A percentile compares a stretch with the other conserved stretches of the same genome.
These are phyloP conservation scores for Endoconidiophora laricicola DNA, from an alignment of 2,329 filamentous ascomycete genomes.

Conservation along the genomic window DNA sequence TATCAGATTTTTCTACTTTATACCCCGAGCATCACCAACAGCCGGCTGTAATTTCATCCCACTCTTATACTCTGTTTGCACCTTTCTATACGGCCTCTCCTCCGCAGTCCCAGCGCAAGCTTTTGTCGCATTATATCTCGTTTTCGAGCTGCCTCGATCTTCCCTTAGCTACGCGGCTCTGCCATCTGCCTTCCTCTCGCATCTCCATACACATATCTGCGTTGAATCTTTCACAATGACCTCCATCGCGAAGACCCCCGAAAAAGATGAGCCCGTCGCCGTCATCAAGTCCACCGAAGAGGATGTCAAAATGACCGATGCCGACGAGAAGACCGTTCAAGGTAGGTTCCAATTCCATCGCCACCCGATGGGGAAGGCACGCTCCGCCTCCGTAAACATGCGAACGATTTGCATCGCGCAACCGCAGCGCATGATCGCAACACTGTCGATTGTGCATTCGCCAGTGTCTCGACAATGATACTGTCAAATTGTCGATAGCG, in stretches of 20 bases:
- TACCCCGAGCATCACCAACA: too few relatives aligned
- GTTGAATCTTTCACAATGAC: constrained; percentile 7
- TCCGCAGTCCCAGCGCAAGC: too few relatives aligned
- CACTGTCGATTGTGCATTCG: too few relatives aligned
- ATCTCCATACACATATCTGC: neutral
- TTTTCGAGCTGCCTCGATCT: too few relatives aligned
- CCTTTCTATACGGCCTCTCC: too few relatives aligned
- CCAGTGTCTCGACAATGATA: too few relatives aligned
- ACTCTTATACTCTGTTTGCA: too few relatives aligned
- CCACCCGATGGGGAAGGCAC: neutral
- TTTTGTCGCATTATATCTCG: too few relatives aligned
- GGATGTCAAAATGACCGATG: constrained; percentile 17
- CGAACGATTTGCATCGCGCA: neutral
- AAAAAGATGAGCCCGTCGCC: constrained; percentile 13
- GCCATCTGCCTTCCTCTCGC: too few relatives aligned
- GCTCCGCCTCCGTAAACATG: neutral
- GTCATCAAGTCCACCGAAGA: constrained; percentile 12
- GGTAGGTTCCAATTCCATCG: constrained; percentile 5
- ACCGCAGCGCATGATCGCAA: neutral
- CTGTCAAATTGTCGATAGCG: too few relatives aligned
- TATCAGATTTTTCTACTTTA: too few relatives aligned
- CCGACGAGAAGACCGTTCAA: constrained; percentile 16
- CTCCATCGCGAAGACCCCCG: constrained; percentile 12
- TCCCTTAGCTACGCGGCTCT: too few relatives aligned
- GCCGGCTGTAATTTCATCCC: neutral